Percentiles rank a stretch among this genome's conserved stretches.
Conservation (phyloP, 345 rosid genomes). For the Gossypium longicalyx region DNA sequence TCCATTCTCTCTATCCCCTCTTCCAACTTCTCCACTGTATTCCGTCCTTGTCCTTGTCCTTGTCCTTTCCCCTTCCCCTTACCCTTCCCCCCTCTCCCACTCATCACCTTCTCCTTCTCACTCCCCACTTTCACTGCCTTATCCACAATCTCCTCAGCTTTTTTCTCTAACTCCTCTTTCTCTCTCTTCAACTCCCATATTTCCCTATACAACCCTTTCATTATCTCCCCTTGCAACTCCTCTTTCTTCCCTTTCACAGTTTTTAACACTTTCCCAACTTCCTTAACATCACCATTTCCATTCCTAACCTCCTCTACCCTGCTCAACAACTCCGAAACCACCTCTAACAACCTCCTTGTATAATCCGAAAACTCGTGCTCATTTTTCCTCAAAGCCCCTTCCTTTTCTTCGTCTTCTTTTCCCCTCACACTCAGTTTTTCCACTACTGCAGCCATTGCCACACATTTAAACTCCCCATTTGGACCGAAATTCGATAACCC, state of each 20-base stretch:
- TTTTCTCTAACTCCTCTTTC: conserved; percentile 43
- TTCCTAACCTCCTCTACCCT: conserved; percentile 52
- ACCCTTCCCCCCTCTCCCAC: not conserved
- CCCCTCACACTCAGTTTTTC: conserved; percentile 31
- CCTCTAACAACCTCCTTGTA: conserved; percentile 58
- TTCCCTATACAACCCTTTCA: conserved; percentile 50
- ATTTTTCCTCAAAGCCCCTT: conserved; percentile 29
- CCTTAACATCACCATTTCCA: conserved; percentile 41
- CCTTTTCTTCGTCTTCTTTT: conserved; percentile 22
- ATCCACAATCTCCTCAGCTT: conserved; percentile 48
- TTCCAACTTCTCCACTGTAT: conserved; percentile 36
- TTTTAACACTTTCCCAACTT: conserved; percentile 41
- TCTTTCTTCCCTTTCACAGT: conserved; percentile 55
- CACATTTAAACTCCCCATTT: conserved; percentile 35
- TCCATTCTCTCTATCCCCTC: conserved; percentile 46
- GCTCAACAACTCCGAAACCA: conserved; percentile 51
- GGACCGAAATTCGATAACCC: conserved; percentile 43
- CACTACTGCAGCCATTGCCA: conserved; percentile 50
- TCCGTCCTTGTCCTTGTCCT: not conserved
- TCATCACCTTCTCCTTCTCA: conserved; percentile 31
- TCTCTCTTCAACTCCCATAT: conserved; percentile 42
- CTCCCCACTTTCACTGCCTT: conserved; percentile 36
- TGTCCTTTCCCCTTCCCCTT: conserved; percentile 19
- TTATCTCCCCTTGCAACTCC: conserved; percentile 56
- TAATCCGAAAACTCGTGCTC: conserved; percentile 49